phyloP scores from a whole-genome alignment of 176 grass and related monocot species.

The Aegilops sharonensis region DNA sequence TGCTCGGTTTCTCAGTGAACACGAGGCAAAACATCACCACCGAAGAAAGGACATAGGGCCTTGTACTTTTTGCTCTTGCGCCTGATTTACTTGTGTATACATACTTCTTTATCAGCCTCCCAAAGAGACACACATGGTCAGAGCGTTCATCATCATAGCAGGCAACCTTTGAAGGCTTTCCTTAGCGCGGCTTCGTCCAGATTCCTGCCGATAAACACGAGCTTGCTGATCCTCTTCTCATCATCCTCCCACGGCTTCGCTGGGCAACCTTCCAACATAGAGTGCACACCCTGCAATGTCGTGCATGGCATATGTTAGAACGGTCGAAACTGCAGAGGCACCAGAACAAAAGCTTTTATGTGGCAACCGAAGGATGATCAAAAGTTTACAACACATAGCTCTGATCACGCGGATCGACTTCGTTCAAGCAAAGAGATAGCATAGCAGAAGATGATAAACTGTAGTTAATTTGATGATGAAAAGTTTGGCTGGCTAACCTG shows the following conservation, averaged over 20 bases:
- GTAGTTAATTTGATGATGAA: no score
- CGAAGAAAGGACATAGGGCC: no score
- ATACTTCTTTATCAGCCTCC: no score
- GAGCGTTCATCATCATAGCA: slow-evolving; percentile 26
- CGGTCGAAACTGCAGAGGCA: not conserved
- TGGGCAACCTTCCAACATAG: slow-evolving; percentile 70
- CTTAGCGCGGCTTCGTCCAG: slow-evolving; percentile 50
- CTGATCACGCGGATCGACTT: not conserved
- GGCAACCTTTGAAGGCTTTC: slow-evolving; percentile 69
- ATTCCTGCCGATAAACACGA: slow-evolving; percentile 71
- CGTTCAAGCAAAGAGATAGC: not conserved
- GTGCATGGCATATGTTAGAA: not conserved
- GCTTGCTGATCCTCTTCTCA: slow-evolving; percentile 61
- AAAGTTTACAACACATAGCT: not conserved
- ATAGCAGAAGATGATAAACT: not conserved
- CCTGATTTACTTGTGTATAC: no score
- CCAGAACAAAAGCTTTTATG: not conserved
- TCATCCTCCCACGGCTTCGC: slow-evolving; percentile 58
- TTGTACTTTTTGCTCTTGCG: no score
- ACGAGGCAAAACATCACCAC: no score
- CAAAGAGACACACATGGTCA: not conserved
- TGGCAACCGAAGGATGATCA: not conserved
- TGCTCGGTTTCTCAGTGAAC: no score
- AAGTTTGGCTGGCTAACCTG: slow-evolving; percentile 28
- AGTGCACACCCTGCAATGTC: slow-evolving; percentile 53